A percentile compares a stretch with the other conserved stretches of the same genome.
phyloP scores from a whole-genome alignment of 331 rosid species.

The Acacia pycnantha region DNA sequence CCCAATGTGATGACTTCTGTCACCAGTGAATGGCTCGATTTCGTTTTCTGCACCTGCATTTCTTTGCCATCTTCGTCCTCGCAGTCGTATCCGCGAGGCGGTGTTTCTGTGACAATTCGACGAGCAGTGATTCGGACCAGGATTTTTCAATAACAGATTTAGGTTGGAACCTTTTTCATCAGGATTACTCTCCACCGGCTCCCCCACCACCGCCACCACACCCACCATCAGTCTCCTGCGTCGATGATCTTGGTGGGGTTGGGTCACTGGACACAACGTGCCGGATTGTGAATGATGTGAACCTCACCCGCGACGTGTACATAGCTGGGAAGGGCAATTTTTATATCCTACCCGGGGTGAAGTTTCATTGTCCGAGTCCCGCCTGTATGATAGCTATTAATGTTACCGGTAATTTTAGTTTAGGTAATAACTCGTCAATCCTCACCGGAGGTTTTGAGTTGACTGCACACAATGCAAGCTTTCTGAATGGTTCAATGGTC shows the following conservation, averaged over 20 bases:
- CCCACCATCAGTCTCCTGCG: slow-evolving; percentile 90
- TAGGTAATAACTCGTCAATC: slow-evolving; percentile 75
- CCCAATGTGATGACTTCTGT: slow-evolving; percentile 63
- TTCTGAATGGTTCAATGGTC: slow-evolving; percentile 66
- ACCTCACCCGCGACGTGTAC: slow-evolving; percentile 89
- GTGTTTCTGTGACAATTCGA: slow-evolving; percentile 34
- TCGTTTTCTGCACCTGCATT: slow-evolving; percentile 43
- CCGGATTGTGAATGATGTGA: slow-evolving; percentile 69
- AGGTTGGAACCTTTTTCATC: slow-evolving; percentile 72
- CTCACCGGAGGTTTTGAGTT: slow-evolving; percentile 80
- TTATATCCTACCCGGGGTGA: slow-evolving; percentile 90
- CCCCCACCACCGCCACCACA: slow-evolving; percentile 99
- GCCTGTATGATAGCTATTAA: slow-evolving; percentile 79
- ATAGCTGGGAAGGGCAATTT: slow-evolving; percentile 94
- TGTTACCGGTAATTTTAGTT: slow-evolving; percentile 81
- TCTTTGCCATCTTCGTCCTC: slow-evolving; percentile 38
- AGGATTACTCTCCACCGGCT: slow-evolving; percentile 96
- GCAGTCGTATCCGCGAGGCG: slow-evolving; percentile 26
- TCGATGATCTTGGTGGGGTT: slow-evolving; percentile 80
- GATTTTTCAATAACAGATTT: slow-evolving; percentile 53
- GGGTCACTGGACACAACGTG: slow-evolving; percentile 91
- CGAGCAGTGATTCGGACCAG: slow-evolving; percentile 31
- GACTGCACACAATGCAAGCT: slow-evolving; percentile 64
- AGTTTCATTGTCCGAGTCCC: slow-evolving; percentile 62
- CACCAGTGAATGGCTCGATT: slow-evolving; percentile 86